These are phyloP conservation scores for Podaxis sp. DNA, from an alignment of 768 basidiomycete species.

Conservation along the genomic window DNA sequence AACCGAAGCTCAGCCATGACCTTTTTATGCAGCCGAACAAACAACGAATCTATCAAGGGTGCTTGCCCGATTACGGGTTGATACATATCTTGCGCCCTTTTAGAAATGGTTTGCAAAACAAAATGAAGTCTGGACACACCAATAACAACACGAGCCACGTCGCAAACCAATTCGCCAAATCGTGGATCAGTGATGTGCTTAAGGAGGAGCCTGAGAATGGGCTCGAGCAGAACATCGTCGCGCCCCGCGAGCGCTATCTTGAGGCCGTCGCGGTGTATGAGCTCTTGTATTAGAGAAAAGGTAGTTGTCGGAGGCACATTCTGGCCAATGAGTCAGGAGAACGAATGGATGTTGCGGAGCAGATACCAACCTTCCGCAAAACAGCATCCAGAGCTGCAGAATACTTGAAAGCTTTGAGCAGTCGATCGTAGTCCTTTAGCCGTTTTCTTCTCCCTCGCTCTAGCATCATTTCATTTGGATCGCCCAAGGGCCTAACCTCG, in stretches of 20 bases:
- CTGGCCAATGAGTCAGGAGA: slow-evolving; percentile 35
- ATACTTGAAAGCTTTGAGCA: slow-evolving; percentile 92
- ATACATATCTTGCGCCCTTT: slow-evolving; percentile 73
- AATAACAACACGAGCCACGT: slow-evolving; percentile 76
- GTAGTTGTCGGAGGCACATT: slow-evolving; percentile 79
- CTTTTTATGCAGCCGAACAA: slow-evolving; percentile 79
- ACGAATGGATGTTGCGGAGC: neutral
- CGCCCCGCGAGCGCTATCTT: slow-evolving; percentile 83
- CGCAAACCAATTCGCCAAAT: slow-evolving; percentile 87
- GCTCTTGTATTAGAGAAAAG: slow-evolving; percentile 90
- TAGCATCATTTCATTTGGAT: slow-evolving; percentile 74
- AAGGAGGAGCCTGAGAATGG: slow-evolving; percentile 81
- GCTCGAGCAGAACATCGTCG: slow-evolving; percentile 92
- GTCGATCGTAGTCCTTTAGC: slow-evolving; percentile 83
- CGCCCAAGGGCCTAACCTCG: slow-evolving; percentile 50
- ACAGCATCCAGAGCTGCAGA: slow-evolving; percentile 93
- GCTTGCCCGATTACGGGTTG: slow-evolving; percentile 90
- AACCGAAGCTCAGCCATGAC: slow-evolving; percentile 85
- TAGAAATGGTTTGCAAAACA: neutral
- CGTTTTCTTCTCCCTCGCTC: slow-evolving; percentile 68
- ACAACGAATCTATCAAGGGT: slow-evolving; percentile 84
- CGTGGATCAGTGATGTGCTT: slow-evolving; percentile 88
- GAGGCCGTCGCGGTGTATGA: slow-evolving; percentile 89
- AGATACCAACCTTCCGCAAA: slow-evolving; percentile 65
- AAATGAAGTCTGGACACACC: slow-evolving; percentile 48